A percentile compares a stretch with the other conserved stretches of the same genome.
Evolutionary conservation across 1,284 basidiomycete genomes (phyloP).

Genomic region (Boletellus dicymbophilus): DNA sequence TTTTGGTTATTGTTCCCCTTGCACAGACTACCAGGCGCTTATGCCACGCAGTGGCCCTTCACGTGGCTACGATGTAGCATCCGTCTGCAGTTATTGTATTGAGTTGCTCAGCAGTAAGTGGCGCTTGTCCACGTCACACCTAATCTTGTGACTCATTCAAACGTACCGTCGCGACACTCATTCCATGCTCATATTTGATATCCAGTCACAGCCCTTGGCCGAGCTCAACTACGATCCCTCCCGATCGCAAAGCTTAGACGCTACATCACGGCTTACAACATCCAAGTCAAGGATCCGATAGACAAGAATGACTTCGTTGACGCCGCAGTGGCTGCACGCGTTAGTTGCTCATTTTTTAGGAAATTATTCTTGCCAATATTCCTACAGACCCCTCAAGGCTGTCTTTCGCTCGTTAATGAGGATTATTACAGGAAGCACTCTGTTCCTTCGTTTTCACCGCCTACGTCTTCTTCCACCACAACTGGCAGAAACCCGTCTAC

Average conservation of each 20-base stretch:
- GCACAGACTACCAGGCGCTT: constrained; percentile 72
- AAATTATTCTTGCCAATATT: constrained; percentile 32
- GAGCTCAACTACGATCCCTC: constrained; percentile 51
- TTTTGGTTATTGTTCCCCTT: constrained; percentile 68
- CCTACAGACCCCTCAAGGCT: constrained; percentile 22
- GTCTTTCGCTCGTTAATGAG: constrained; percentile 40
- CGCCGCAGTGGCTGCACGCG: constrained; percentile 56
- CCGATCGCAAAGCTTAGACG: constrained; percentile 63
- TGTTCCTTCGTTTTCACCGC: constrained; percentile 50
- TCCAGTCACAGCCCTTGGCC: constrained; percentile 68
- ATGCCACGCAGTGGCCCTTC: constrained; percentile 58
- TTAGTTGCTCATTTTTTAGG: constrained; percentile 24
- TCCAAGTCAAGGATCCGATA: constrained; percentile 58
- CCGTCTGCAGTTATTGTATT: constrained; percentile 73
- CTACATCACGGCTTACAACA: constrained; percentile 70
- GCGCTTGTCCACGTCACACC: neutral
- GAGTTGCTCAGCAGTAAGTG: constrained; percentile 66
- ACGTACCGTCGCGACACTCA: neutral
- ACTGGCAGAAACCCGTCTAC: constrained; percentile 16
- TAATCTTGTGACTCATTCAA: neutral
- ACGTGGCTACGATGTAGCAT: constrained; percentile 59
- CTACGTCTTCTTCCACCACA: constrained; percentile 31
- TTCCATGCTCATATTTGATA: constrained; percentile 25
- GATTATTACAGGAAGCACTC: constrained; percentile 62
- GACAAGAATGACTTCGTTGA: constrained; percentile 80